These are phyloP conservation scores for Monosporascus sp. DNA, from an alignment of 2,329 filamentous ascomycete genomes.

Conservation along the genomic window DNA sequence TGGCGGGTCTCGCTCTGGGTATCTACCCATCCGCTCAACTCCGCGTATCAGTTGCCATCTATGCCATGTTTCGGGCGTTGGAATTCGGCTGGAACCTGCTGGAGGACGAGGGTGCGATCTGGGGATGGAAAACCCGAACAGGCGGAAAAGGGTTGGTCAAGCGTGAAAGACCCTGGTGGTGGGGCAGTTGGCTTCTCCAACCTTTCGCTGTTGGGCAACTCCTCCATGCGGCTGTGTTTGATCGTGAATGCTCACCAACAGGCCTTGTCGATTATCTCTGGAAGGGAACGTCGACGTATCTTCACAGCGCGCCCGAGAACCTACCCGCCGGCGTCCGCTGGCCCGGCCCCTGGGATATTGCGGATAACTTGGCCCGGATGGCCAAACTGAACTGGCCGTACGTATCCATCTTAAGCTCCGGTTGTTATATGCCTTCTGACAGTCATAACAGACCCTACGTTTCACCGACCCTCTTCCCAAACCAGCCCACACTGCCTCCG, in stretches of 20 bases:
- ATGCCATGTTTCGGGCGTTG: constrained; percentile 71
- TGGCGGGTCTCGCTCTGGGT: constrained; percentile 79
- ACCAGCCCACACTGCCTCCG: constrained; percentile 59
- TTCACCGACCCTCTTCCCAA: constrained; percentile 82
- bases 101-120: constrained; percentile 66
- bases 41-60: constrained; percentile 76
- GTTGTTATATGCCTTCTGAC: constrained; percentile 12
- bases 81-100: constrained; percentile 84
- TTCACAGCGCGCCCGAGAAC: constrained; percentile 64
- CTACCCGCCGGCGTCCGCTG: constrained; percentile 65
- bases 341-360: constrained; percentile 70
- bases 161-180: constrained; percentile 71
- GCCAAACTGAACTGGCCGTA: constrained; percentile 79
- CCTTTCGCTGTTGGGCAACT: constrained; percentile 72
- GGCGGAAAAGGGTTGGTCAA: constrained; percentile 46
- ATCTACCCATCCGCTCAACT: constrained; percentile 59
- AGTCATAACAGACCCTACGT: constrained; percentile 58
- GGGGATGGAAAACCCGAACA: constrained; percentile 43
- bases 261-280: constrained; percentile 49
- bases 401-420: constrained; percentile 27
- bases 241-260: constrained; percentile 57
- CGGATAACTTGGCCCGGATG: constrained; percentile 77
- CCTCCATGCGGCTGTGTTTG: constrained; percentile 70
- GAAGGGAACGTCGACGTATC: constrained; percentile 71
- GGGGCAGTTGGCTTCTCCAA: constrained; percentile 78